phyloP scores from a whole-genome alignment of 2,329 filamentous ascomycete genomes.

The Pseudogymnoascus sp. region DNA sequence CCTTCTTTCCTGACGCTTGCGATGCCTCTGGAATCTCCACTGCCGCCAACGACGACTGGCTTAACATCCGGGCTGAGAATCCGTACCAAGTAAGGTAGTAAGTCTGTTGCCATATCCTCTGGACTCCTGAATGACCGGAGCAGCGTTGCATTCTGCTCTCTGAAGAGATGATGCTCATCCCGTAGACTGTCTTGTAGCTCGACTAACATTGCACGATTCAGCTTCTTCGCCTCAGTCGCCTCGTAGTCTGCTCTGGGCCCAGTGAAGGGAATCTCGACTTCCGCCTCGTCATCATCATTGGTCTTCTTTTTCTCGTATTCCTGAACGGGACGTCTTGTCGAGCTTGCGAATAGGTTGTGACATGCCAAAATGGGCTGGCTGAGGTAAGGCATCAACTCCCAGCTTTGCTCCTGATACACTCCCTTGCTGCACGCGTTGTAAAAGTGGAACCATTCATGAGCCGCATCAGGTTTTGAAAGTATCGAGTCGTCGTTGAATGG shows the following conservation, averaged over 20 bases:
- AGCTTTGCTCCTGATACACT: slow-evolving; percentile 78
- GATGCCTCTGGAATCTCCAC: slow-evolving; percentile 53
- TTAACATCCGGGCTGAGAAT: slow-evolving; percentile 86
- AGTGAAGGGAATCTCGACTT: slow-evolving; percentile 62
- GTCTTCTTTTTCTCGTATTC: slow-evolving; percentile 42
- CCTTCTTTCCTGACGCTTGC: slow-evolving; percentile 82
- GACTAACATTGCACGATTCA: slow-evolving; percentile 66
- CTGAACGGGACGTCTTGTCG: slow-evolving; percentile 36
- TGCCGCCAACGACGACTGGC: slow-evolving; percentile 73
- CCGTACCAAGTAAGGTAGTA: slow-evolving; percentile 74
- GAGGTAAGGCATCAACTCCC: slow-evolving; percentile 84
- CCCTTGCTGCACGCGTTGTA: slow-evolving; percentile 75
- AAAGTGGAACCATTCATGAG: slow-evolving; percentile 91
- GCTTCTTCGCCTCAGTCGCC: slow-evolving; percentile 72
- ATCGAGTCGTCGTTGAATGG: slow-evolving; percentile 90
- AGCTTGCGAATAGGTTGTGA: slow-evolving; percentile 80
- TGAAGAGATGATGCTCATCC: slow-evolving; percentile 32
- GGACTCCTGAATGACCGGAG: slow-evolving; percentile 70
- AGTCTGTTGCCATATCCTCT: slow-evolving; percentile 69
- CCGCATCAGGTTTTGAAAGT: slow-evolving; percentile 72
- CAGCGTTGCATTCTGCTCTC: slow-evolving; percentile 49
- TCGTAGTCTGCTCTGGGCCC: slow-evolving; percentile 75
- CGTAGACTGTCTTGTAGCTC: slow-evolving; percentile 62
- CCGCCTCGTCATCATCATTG: slow-evolving; percentile 35
- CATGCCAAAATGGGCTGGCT: slow-evolving; percentile 82